Percentiles rank a stretch among this genome's conserved stretches.
Evolutionary conservation across 106 monocot species (phyloP).

Genomic region (Dactylorhiza incarnata): DNA sequence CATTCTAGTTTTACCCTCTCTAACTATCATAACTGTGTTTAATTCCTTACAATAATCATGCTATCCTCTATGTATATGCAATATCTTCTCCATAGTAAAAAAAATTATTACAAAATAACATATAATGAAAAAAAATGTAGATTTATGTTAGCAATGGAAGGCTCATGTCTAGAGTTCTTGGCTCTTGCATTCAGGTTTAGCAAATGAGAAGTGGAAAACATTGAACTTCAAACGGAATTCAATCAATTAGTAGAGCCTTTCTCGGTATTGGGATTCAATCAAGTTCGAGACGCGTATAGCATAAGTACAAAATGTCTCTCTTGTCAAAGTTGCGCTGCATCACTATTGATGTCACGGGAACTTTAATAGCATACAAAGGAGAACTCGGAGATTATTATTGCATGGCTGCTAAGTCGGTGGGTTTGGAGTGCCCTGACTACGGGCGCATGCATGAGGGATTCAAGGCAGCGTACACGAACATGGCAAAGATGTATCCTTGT

Average conservation of each 20-base stretch:
- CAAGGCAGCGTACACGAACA: constrained; percentile 76
- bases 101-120: no score
- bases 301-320: constrained; percentile 44
- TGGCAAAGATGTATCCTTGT: constrained; percentile 78
- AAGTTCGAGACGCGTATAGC: background rate
- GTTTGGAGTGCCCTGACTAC: constrained; percentile 87
- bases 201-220: background rate
- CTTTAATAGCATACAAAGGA: constrained; percentile 95
- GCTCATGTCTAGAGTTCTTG: background rate
- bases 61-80: no score
- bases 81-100: no score
- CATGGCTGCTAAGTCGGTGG: constrained; percentile 92
- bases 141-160: no score
- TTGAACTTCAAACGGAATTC: background rate
- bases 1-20: no score
- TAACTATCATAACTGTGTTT: no score
- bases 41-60: no score
- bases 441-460: constrained; percentile 96
- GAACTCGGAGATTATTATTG: constrained; percentile 98
- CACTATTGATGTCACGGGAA: constrained; percentile 92
- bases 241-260: background rate
- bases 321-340: constrained; percentile 71
- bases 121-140: no score
- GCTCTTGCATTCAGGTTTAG: background rate
- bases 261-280: background rate